Evolutionary conservation across 1,139 yeast species (phyloP), one percentile per base, ranked within the genome.

Genomic region (Yamadazyma pseudoaaseri): DNA sequence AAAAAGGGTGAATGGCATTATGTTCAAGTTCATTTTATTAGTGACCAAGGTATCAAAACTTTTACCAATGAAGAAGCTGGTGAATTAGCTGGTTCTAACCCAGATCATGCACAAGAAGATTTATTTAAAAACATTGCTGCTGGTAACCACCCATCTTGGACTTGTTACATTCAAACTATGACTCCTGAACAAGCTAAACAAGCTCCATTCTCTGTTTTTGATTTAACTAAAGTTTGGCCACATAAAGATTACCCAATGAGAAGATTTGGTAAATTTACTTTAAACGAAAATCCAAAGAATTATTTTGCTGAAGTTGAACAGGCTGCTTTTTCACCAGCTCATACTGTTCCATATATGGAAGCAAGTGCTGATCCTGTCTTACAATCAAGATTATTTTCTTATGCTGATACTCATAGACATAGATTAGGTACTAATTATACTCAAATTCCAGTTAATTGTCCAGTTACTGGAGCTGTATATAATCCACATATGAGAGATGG

Each of bases 351-450:
- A 37, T 86, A 83, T 49, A 79, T 82, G 73, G 87, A 83, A 61
- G 76, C 95, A 33, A 79, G 89, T 31, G 89, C 89, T 48, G 95
- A 86, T 58, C 94, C 95, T 32, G 95, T 86, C 31, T 70, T 86
- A 59, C 95, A 86, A 66, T 78, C 89, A 13, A 79, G 95, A 63
- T 69, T 86, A 49, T 86, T 85, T 63, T 82, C 95, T 24, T 86
- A 86, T 66, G 80, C 90, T 39, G 95, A 86, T 64, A 85, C 95
- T 35, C 95, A 85, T 58, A 65, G 70, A 60, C 69, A 65, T 57
- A 65, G 72, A 63, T 68, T 82, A 51, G 90, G 90, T 37, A 57
- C 73, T 36, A 82, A 82, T 68, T 82, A 79, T 65, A 71, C 76
- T 42, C 86, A 80, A 60, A 78, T 82, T 45, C 90, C 90, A 29